Conservation (phyloP, 176 grass and related monocot genomes). For the Bothriochloa decipiens region DNA sequence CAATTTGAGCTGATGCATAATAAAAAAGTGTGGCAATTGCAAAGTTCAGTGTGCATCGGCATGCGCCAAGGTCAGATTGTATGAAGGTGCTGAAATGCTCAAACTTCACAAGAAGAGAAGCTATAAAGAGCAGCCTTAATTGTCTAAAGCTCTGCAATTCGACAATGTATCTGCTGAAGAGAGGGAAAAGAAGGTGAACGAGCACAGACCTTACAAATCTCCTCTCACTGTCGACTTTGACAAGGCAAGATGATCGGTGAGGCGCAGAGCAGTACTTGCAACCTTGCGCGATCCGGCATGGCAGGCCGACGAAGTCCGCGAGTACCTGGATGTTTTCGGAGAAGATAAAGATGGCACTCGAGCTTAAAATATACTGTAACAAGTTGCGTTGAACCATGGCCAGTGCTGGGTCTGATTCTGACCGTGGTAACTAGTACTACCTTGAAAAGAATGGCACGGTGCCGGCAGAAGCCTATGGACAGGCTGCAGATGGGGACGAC, state of each 20-base stretch:
- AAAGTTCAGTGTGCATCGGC: background rate
- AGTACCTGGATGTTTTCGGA: conserved; percentile 58
- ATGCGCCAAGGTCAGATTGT: background rate
- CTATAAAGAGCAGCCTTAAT: background rate
- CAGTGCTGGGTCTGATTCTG: background rate
- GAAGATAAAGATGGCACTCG: background rate
- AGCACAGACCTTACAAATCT: conserved; percentile 42
- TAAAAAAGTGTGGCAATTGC: background rate
- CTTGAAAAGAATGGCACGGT: conserved; percentile 95
- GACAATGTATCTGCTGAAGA: background rate
- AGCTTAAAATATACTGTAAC: background rate
- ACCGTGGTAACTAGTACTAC: conserved; percentile 4
- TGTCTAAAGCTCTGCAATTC: background rate
- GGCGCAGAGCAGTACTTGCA: conserved; percentile 90
- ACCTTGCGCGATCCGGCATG: conserved; percentile 89
- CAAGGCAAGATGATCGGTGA: conserved; percentile 86
- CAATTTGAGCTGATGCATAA: background rate
- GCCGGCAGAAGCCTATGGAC: conserved; percentile 82
- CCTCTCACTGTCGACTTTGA: conserved; percentile 60
- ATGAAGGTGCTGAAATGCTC: background rate
- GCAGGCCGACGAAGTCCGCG: conserved; percentile 77
- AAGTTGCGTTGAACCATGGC: background rate
- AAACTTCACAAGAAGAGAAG: background rate
- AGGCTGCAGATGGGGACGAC: conserved; percentile 80
- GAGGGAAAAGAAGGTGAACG: background rate